Conservation (phyloP, 75 land plant genomes). For the Gnetum montanum region DNA sequence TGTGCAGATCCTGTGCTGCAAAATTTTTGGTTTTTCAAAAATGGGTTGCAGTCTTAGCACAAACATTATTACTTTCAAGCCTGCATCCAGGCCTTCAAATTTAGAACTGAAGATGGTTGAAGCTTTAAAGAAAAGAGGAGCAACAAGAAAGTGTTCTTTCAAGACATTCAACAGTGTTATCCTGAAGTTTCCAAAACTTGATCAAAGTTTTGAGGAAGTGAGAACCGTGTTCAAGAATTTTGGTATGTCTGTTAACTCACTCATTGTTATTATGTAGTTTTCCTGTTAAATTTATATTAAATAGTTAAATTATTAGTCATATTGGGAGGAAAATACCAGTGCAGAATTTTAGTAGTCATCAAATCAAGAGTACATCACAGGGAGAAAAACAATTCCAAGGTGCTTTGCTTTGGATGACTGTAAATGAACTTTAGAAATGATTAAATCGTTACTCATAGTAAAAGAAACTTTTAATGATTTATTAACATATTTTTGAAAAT, state of each 20-base stretch:
- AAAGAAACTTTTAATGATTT: too few species aligned
- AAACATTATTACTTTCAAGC: background rate
- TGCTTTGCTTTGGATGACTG: too few species aligned
- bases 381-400: too few species aligned
- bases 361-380: too few species aligned
- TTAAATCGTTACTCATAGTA: too few species aligned
- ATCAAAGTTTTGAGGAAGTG: slow-evolving; percentile 79
- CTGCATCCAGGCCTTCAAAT: slow-evolving; percentile 13
- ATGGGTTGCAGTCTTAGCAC: background rate
- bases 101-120: slow-evolving; percentile 81
- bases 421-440: too few species aligned
- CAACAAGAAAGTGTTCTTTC: slow-evolving; percentile 35
- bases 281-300: too few species aligned
- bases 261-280: slow-evolving; percentile 2
- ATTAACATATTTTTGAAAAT: too few species aligned
- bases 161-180: slow-evolving; percentile 83
- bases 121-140: slow-evolving; percentile 61
- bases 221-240: slow-evolving; percentile 64
- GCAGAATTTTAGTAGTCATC: too few species aligned
- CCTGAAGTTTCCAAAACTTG: slow-evolving; percentile 91
- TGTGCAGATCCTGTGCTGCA: slow-evolving; percentile 3
- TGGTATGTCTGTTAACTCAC: slow-evolving; percentile 32
- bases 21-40: too few species aligned
- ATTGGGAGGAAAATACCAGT: too few species aligned
- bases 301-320: too few species aligned